Evolutionary conservation across 1,284 basidiomycete species (phyloP).

Genomic region (Tilletiaria anomala): DNA sequence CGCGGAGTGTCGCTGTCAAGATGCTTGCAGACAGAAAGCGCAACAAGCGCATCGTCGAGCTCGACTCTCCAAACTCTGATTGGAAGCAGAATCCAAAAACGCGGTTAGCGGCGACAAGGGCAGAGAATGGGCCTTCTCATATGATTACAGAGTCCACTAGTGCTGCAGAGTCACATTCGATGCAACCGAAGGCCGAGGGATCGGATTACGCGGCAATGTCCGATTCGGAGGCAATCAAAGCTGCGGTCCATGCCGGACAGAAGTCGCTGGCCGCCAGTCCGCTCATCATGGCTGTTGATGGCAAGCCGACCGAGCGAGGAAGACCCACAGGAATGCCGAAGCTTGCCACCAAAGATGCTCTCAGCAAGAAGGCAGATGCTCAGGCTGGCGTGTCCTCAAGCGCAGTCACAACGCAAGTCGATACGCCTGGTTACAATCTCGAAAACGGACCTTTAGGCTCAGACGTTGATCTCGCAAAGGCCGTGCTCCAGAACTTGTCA

Average conservation of each 20-base stretch:
- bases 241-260: neutral
- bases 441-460: no score
- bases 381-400: neutral
- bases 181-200: neutral
- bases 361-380: no score
- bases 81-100: no score
- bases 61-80: no score
- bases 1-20: neutral
- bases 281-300: constrained; percentile 1
- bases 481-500: no score
- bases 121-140: no score
- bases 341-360: no score
- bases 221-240: constrained; percentile 3
- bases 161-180: neutral
- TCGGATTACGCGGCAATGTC: constrained; percentile 1
- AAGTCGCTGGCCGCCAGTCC: constrained; percentile 1
- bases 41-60: neutral
- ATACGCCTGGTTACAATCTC: no score
- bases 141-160: neutral
- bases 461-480: no score
- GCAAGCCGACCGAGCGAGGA: constrained; percentile 1
- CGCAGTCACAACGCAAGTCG: neutral
- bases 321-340: no score
- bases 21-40: constrained; percentile 1
- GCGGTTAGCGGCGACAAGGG: no score